phyloP scores from a whole-genome alignment of 371 early-diverging fungal species.

The Nematocida sp. region DNA sequence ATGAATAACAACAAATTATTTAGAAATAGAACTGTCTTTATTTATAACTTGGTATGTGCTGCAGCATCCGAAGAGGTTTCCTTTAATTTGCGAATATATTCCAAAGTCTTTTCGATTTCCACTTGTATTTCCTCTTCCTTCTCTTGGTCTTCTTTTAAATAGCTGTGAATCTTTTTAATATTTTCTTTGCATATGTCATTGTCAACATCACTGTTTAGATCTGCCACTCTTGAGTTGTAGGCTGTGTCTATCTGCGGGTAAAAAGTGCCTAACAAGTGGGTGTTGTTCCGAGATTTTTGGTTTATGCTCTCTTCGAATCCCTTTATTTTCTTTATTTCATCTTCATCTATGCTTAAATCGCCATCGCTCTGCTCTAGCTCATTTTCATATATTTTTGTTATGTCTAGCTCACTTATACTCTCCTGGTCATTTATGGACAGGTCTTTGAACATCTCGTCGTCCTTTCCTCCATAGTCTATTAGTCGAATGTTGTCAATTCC shows the following conservation, averaged over 20 bases:
- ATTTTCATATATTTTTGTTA: slow-evolving; percentile 56
- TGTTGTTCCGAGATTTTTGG: not conserved
- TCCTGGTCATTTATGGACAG: slow-evolving; percentile 23
- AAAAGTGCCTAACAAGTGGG: not conserved
- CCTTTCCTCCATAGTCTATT: slow-evolving; percentile 49
- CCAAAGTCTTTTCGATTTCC: slow-evolving; percentile 29
- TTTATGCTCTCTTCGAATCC: slow-evolving; percentile 30
- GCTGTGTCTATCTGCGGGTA: slow-evolving; percentile 8
- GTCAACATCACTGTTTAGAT: slow-evolving; percentile 54
- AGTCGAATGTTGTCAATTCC: slow-evolving; percentile 45
- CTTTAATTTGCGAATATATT: slow-evolving; percentile 26
- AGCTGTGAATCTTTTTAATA: slow-evolving; percentile 65
- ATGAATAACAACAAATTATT: too few species aligned
- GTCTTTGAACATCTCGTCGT: slow-evolving; percentile 40
- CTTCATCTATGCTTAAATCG: slow-evolving; percentile 25
- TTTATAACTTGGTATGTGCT: not conserved
- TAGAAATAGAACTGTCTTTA: not conserved
- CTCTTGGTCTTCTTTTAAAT: slow-evolving; percentile 58
- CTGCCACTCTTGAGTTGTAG: slow-evolving; percentile 19
- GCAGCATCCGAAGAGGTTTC: not conserved
- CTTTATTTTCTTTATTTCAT: slow-evolving; percentile 23
- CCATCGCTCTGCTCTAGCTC: slow-evolving; percentile 49
- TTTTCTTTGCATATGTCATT: slow-evolving; percentile 57
- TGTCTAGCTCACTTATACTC: slow-evolving; percentile 45
- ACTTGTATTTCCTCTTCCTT: slow-evolving; percentile 33